Evolutionary conservation across 2,329 filamentous ascomycete genomes (phyloP).

Genomic region (Colletotrichum agaves): DNA sequence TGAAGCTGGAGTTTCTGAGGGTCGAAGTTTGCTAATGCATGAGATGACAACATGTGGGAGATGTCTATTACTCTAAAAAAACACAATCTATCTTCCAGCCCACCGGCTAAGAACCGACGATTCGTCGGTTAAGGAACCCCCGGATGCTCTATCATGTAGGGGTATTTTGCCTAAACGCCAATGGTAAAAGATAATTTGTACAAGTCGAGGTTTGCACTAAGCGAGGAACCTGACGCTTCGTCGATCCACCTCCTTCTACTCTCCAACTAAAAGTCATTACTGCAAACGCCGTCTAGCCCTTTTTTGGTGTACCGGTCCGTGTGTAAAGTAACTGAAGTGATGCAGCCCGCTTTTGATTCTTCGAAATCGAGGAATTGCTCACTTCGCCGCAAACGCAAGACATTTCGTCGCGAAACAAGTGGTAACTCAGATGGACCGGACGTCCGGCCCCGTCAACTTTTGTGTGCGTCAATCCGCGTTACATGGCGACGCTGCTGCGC

Average conservation of each 20-base stretch:
- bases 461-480: background rate
- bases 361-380: constrained; percentile 7
- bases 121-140: background rate
- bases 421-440: background rate
- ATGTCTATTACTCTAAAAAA: constrained; percentile 22
- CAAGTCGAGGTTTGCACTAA: background rate
- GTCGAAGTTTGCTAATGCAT: constrained; percentile 15
- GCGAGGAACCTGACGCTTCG: background rate
- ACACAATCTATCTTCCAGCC: constrained; percentile 18
- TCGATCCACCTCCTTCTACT: background rate
- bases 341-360: constrained; percentile 25
- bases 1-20: background rate
- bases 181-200: constrained; percentile 24
- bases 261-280: background rate
- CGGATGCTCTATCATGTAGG: constrained; percentile 31
- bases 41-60: background rate
- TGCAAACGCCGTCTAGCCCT: constrained; percentile 27
- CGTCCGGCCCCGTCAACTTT: background rate
- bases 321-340: background rate
- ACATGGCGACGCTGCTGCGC: constrained; percentile 30
- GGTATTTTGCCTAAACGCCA: constrained; percentile 29
- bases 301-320: constrained; percentile 20
- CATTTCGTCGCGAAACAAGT: background rate
- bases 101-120: background rate
- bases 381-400: constrained; percentile 24